These are phyloP conservation scores for Amanita brunnescens DNA, from an alignment of 768 basidiomycete species.

Conservation along the genomic window DNA sequence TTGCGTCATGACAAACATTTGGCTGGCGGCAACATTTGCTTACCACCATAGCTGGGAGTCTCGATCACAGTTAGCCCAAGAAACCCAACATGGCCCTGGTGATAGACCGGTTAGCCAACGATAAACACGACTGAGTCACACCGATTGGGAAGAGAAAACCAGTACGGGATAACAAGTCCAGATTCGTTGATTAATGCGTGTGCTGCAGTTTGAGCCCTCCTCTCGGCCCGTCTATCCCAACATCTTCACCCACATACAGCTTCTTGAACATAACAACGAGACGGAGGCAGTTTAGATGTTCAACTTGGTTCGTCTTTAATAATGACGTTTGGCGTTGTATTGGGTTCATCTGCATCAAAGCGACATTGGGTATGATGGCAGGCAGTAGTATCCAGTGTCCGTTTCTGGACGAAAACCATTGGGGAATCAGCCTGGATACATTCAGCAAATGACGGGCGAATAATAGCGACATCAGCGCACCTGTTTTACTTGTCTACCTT, in stretches of 20 bases:
- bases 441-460: constrained; percentile 6
- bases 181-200: not conserved
- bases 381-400: constrained; percentile 85
- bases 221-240: constrained; percentile 1
- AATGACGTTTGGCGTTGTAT: constrained; percentile 95
- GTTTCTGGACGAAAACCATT: constrained; percentile 99
- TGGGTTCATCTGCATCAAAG: constrained; percentile 17
- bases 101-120: not conserved
- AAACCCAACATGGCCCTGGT: not conserved
- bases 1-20: too few relatives aligned
- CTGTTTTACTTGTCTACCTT: constrained; percentile 95
- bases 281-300: constrained; percentile 69
- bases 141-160: not conserved
- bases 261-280: not conserved
- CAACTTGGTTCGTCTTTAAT: constrained; percentile 99
- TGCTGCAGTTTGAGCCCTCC: not conserved
- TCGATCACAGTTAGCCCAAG: too few relatives aligned
- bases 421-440: constrained; percentile 81
- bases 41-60: too few relatives aligned
- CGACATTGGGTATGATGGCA: constrained; percentile 9
- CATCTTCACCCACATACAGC: not conserved
- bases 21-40: too few relatives aligned
- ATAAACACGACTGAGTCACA: not conserved
- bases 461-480: constrained; percentile 32
- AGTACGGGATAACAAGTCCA: not conserved